A percentile compares a stretch with the other conserved stretches of the same genome.
phyloP scores from a whole-genome alignment of 805 yeast genomes.

The Spathaspora arborariae region DNA sequence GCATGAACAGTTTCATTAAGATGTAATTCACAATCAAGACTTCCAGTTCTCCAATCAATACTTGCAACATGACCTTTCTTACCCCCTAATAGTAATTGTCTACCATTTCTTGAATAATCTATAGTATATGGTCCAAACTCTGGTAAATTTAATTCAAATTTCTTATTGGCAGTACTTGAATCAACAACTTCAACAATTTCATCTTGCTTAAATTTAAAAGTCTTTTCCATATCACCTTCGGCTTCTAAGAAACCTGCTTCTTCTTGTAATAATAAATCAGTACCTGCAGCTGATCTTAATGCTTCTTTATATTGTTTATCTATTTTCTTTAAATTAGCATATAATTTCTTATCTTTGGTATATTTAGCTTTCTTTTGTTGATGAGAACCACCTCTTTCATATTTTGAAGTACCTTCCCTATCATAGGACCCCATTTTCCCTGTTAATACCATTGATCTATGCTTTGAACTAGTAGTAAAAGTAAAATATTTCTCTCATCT shows the following conservation, averaged over 20 bases:
- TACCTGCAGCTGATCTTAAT: slow-evolving; percentile 75
- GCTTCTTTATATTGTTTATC: slow-evolving; percentile 77
- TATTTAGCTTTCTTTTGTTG: slow-evolving; percentile 25
- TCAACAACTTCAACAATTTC: slow-evolving; percentile 80
- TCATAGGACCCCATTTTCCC: slow-evolving; percentile 19
- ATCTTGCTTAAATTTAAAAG: slow-evolving; percentile 77
- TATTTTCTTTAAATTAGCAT: slow-evolving; percentile 60
- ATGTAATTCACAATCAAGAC: slow-evolving; percentile 74
- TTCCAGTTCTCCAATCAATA: slow-evolving; percentile 92
- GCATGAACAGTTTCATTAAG: slow-evolving; percentile 87
- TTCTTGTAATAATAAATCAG: slow-evolving; percentile 83
- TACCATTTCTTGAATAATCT: slow-evolving; percentile 85
- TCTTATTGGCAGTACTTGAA: slow-evolving; percentile 66
- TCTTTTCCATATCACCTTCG: slow-evolving; percentile 86
- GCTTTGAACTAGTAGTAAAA: background rate
- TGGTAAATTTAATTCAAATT: slow-evolving; percentile 65
- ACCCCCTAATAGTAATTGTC: slow-evolving; percentile 82
- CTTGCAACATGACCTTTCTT: slow-evolving; percentile 92
- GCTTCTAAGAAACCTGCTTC: slow-evolving; percentile 85
- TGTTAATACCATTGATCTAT: slow-evolving; percentile 5
- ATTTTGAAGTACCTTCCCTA: slow-evolving; percentile 22
- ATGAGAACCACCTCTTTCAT: slow-evolving; percentile 21
- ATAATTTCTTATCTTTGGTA: slow-evolving; percentile 57
- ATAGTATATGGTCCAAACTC: slow-evolving; percentile 84
- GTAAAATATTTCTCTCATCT: background rate